phyloP scores from a whole-genome alignment of 169 alveolate species.

The Cryptosporidium baileyi region DNA sequence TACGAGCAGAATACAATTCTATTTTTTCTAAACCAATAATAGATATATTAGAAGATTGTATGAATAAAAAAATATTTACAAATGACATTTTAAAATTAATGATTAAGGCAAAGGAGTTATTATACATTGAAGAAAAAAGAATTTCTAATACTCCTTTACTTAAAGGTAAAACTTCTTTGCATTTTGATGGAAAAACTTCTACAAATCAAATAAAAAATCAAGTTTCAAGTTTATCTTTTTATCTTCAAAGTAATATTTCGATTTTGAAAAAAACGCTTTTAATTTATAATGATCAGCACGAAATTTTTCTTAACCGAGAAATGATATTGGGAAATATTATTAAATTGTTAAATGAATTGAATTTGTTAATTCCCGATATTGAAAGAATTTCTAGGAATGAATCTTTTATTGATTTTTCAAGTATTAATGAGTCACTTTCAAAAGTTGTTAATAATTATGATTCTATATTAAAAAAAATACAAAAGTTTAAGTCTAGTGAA shows the following conservation, averaged over 20 bases:
- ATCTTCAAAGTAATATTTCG: constrained; percentile 39
- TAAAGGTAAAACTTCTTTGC: neutral
- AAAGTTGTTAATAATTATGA: constrained; percentile 9
- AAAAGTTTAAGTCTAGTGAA: neutral
- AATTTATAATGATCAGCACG: constrained; percentile 6
- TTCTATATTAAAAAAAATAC: constrained; percentile 9
- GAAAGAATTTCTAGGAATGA: neutral
- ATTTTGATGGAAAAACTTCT: neutral
- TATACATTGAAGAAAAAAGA: neutral
- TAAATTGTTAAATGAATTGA: constrained; percentile 1
- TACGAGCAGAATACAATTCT: constrained; percentile 27
- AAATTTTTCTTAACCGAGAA: constrained; percentile 15
- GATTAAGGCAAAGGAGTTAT: constrained; percentile 21
- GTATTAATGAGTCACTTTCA: constrained; percentile 1
- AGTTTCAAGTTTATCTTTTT: constrained; percentile 3
- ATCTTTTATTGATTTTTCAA: neutral
- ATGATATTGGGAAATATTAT: constrained; percentile 7
- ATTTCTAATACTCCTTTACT: neutral
- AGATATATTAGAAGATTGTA: constrained; percentile 29
- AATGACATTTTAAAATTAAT: constrained; percentile 33
- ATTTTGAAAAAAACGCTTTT: constrained; percentile 28
- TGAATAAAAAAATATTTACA: neutral
- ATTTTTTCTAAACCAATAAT: constrained; percentile 24
- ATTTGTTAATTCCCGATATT: neutral
- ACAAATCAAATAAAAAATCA: neutral